phyloP scores from a whole-genome alignment of 768 basidiomycete species.

The Podaxis sp. region DNA sequence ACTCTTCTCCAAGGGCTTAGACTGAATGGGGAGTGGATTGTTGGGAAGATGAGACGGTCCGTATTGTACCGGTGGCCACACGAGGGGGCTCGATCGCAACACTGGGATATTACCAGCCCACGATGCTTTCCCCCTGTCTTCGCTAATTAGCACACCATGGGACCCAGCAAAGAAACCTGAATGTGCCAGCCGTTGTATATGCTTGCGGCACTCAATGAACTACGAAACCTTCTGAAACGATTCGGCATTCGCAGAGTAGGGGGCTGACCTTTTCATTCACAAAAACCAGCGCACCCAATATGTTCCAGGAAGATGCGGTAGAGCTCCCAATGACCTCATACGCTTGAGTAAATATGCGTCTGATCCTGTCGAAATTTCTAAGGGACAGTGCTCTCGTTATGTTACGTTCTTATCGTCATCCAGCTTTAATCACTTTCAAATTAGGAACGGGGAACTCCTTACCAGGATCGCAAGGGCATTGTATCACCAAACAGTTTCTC shows the following conservation, averaged over 20 bases:
- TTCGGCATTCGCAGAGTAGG: background rate
- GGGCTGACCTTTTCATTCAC: slow-evolving; percentile 18
- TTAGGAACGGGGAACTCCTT: background rate
- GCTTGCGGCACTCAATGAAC: slow-evolving; percentile 6
- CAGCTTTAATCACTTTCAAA: background rate
- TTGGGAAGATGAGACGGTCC: background rate
- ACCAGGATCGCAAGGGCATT: slow-evolving; percentile 23
- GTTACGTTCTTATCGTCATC: slow-evolving; percentile 28
- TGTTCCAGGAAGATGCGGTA: slow-evolving; percentile 18
- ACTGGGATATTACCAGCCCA: background rate
- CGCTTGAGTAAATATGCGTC: slow-evolving; percentile 34
- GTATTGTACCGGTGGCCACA: background rate
- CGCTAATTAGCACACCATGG: background rate
- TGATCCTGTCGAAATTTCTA: slow-evolving; percentile 26
- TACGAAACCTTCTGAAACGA: background rate
- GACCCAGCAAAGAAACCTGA: background rate
- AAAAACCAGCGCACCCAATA: slow-evolving; percentile 27
- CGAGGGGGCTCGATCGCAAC: background rate
- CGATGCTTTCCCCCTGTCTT: background rate
- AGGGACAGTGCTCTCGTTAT: slow-evolving; percentile 35
- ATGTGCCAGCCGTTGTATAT: background rate
- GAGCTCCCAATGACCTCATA: slow-evolving; percentile 24
- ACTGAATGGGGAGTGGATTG: background rate
- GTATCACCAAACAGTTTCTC: slow-evolving; percentile 31
- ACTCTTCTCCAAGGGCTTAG: background rate